These are phyloP conservation scores for Phytophthora cactorum DNA, from an alignment of 352 stramenopile species.

Conservation along the genomic window DNA sequence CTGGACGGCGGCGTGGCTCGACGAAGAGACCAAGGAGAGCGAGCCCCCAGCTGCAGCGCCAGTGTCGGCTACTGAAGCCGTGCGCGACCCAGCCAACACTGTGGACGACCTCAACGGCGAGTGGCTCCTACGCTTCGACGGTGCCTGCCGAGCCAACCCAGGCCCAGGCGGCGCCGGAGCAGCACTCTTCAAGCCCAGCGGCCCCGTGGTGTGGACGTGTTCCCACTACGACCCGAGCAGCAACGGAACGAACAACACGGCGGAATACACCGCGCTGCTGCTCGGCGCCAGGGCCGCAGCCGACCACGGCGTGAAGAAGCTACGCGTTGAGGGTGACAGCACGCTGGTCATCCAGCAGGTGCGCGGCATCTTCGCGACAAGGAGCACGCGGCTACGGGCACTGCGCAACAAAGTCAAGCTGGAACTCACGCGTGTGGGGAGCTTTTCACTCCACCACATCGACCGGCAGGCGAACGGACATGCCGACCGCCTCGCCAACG, in stretches of 20 bases:
- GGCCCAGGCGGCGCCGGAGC: constrained; percentile 15
- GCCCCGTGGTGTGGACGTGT: constrained; percentile 19
- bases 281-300: constrained; percentile 12
- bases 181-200: constrained; percentile 14
- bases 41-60: no score
- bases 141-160: constrained; percentile 18
- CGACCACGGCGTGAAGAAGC: neutral
- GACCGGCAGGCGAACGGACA: constrained; percentile 27
- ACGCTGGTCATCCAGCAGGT: constrained; percentile 15
- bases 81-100: no score
- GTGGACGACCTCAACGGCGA: neutral
- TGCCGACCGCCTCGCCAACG: constrained; percentile 24
- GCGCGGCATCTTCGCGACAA: neutral
- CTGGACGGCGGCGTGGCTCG: no score
- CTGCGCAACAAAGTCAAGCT: no score
- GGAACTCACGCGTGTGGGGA: neutral
- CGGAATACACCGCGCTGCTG: constrained; percentile 35
- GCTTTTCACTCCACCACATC: constrained; percentile 17
- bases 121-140: no score
- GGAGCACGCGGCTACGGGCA: no score
- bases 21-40: no score
- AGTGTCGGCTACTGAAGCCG: no score
- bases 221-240: constrained; percentile 15
- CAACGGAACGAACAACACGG: constrained; percentile 34
- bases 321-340: constrained; percentile 24